A percentile compares a stretch with the other conserved stretches of the same genome.
Conservation (phyloP, 169 alveolate genomes). For the Plasmodium sp. region DNA sequence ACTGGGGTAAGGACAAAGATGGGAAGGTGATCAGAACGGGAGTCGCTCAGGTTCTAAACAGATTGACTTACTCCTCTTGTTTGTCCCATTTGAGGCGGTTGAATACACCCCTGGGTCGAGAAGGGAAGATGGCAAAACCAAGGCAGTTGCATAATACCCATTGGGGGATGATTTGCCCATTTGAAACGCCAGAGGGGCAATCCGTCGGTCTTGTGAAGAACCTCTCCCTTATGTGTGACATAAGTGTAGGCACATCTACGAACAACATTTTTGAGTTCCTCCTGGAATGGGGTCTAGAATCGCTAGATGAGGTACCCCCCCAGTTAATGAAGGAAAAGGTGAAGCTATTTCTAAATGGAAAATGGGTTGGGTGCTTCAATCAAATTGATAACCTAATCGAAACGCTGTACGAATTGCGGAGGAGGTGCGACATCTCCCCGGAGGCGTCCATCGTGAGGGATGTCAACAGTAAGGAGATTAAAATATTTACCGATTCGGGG, state of each 20-base stretch:
- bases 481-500: constrained; percentile 99
- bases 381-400: constrained; percentile 93
- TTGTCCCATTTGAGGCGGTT: constrained; percentile 99
- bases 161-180: constrained; percentile 99
- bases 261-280: constrained; percentile 89
- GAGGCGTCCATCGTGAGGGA: constrained; percentile 98
- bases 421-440: constrained; percentile 93
- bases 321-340: constrained; percentile 92
- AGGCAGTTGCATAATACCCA: constrained; percentile 99
- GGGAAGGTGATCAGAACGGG: constrained; percentile 99
- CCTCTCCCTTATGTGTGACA: constrained; percentile 97
- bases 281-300: constrained; percentile 92
- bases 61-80: constrained; percentile 98
- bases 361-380: constrained; percentile 96
- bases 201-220: constrained; percentile 99
- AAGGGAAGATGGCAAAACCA: constrained; percentile 99
- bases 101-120: constrained; percentile 98
- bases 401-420: constrained; percentile 90
- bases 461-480: constrained; percentile 92
- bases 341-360: constrained; percentile 96
- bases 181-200: constrained; percentile 99
- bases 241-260: constrained; percentile 95
- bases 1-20: constrained; percentile 98
- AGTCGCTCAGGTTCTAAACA: constrained; percentile 96
- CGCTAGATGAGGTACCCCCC: constrained; percentile 90